Evolutionary conservation across 148 eudicot species (phyloP), one percentile per base, ranked within the genome.

Genomic region (Rhododendron ferrugineum): DNA sequence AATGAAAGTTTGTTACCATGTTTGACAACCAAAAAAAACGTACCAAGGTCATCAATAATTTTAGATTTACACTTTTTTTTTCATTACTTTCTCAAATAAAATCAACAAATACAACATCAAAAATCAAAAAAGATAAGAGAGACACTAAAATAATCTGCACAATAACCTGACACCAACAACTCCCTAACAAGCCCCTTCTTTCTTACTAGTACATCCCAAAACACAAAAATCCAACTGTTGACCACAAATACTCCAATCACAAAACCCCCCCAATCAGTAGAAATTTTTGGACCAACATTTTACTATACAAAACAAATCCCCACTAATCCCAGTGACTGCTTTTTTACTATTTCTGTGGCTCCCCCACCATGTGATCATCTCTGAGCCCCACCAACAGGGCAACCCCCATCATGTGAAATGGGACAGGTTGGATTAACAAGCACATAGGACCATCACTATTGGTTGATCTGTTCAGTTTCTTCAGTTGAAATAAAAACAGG

Each of bases 331-430:
- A 50, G 42, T 78, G 82, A n/a, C 80, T 85, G 87, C 75, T 18
- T 73, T 54, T 54, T 47, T 6, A 54, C 40, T n/a, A 28, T n/a
- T 47, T 56, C 68, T n/a, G 70, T 74, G 84, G 23, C 58, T 64
- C 85, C 80, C 80, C 80, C 88, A 37, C 85, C 82, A 82, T 82
- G 88, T 86, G 88, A 64, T 78, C 78, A 44, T 76, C 82, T 46
- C 78, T 76, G 58, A 20, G 18, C 85, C 85, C 85, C 78, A 75
- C 75, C 75, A 82, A 73, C n/a, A 72, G 18, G 64, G 44, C 79
- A 49, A 49, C 34, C 87, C 60, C 76, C 83, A 82, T 46, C 85
- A 86, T 86, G 87, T 86, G 85, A 54, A 11, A 75, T 22, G 34
- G 16, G 77, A 28, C 74, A 68, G 74, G 74, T 13, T 68, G 74